phyloP scores from a whole-genome alignment of 768 basidiomycete species.

The Russula sp. region DNA sequence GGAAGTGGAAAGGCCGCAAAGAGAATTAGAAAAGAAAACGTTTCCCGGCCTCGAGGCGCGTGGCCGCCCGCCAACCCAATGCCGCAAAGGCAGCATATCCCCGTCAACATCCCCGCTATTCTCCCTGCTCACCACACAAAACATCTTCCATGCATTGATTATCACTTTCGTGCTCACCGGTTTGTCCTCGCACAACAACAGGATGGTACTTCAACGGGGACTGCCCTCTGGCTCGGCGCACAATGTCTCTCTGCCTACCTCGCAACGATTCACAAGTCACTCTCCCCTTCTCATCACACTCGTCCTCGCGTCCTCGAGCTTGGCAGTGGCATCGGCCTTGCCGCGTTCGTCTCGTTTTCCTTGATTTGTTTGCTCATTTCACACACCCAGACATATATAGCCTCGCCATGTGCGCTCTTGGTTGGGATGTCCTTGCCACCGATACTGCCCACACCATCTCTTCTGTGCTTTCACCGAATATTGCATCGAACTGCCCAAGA shows the following conservation, averaged over 20 bases:
- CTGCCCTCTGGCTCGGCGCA: conserved; percentile 77
- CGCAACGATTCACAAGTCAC: conserved; percentile 32
- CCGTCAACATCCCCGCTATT: neutral
- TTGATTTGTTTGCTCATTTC: neutral
- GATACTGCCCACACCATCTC: conserved; percentile 59
- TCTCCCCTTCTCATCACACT: conserved; percentile 10
- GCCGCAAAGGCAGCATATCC: neutral
- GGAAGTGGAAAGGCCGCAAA: conserved; percentile 13
- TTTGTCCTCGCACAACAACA: conserved; percentile 51
- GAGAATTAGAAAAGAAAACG: conserved; percentile 7
- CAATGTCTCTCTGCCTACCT: conserved; percentile 68
- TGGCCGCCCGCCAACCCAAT: neutral
- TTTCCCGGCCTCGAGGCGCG: conserved; percentile 17
- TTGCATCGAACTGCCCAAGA: conserved; percentile 39
- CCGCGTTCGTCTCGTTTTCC: conserved; percentile 44
- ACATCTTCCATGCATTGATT: conserved; percentile 43
- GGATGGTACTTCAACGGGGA: conserved; percentile 66
- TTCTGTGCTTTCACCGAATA: conserved; percentile 56
- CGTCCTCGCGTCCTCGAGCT: conserved; percentile 57
- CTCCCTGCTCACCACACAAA: conserved; percentile 60
- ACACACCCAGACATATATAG: conserved; percentile 29
- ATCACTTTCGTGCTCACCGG: conserved; percentile 32
- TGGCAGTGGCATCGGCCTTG: conserved; percentile 77
- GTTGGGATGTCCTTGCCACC: conserved; percentile 72
- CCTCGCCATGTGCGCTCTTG: conserved; percentile 57